Conservation (phyloP, 495 filamentous ascomycete genomes). For the Terfezia boudieri region DNA sequence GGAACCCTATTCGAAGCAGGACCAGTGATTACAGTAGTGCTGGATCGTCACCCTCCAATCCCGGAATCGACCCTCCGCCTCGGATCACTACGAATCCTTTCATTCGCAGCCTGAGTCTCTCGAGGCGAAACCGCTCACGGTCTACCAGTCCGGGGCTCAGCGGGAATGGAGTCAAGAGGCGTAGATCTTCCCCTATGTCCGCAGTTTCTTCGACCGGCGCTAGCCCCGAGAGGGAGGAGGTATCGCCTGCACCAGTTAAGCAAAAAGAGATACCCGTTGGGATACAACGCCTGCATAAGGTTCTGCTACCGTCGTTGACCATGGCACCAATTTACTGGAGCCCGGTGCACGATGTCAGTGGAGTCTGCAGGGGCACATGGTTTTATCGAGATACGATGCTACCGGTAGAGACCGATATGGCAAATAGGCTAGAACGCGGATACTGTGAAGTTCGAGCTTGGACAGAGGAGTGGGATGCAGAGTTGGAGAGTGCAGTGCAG, state of each 20-base stretch:
- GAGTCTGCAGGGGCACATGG: conserved; percentile 76
- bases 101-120: conserved; percentile 9
- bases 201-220: conserved; percentile 6
- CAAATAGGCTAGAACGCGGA: conserved; percentile 76
- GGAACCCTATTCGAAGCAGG: conserved; percentile 2
- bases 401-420: conserved; percentile 68
- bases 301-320: conserved; percentile 33
- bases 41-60: conserved; percentile 1
- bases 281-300: conserved; percentile 45
- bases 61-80: conserved; percentile 1
- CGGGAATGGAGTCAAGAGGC: background rate
- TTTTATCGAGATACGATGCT: conserved; percentile 90
- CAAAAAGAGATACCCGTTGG: conserved; percentile 43
- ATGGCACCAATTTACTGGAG: conserved; percentile 99
- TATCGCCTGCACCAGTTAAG: conserved; percentile 1
- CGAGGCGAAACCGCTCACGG: conserved; percentile 3
- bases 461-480: conserved; percentile 83
- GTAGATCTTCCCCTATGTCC: conserved; percentile 4
- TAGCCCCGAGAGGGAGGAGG: conserved; percentile 3
- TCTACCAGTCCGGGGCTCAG: background rate
- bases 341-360: conserved; percentile 72
- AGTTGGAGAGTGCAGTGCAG: conserved; percentile 73
- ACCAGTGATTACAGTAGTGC: conserved; percentile 3
- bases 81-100: conserved; percentile 13
- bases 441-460: conserved; percentile 71